Evolutionary conservation across 345 rosid genomes (phyloP), one percentile per base, ranked within the genome.

Genomic region (Orychophragmus violaceus): DNA sequence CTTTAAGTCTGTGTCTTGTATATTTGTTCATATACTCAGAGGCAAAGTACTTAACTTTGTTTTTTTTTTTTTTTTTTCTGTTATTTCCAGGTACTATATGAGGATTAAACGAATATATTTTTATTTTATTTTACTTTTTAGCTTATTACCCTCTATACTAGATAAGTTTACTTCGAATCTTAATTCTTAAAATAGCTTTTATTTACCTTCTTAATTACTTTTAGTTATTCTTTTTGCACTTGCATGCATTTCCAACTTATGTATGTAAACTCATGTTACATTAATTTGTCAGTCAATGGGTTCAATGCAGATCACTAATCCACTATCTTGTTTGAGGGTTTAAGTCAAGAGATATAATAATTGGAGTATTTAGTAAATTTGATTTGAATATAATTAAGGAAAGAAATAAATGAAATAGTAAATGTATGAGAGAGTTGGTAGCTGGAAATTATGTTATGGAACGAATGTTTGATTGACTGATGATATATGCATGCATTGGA

Each of bases 81-180:
- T 74, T 74, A 74, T 60, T 67, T 74, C 77, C 68, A 67, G 77
- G 74, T 67, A 61, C 77, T 67, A 67, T 74, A 71, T 68, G 53
- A 58, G 78, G 71, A 60, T n/a, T 78, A 64, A 17, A 21, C 9
- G 3, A n/a, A n/a, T 71, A 11, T 61, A 18, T 24, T 8, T 2
- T 6, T 3, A 19, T n/a, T 33, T 74, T 17, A 29, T 39, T 58
- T 36, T 12, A 8, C 18, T 4, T 62, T 61, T 13, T 54, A 1
- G 23, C 60, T 39, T 75, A n/a, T 64, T 64, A 48, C 59, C 58
- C 57, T 35, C n/a, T 17, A 19, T 24, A 5, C 18, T 11, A 23
- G 1, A 39, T n/a, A n/a, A n/a, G n/a, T n/a, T n/a, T n/a, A n/a
- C n/a, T n/a, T n/a, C n/a, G n/a, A n/a, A n/a, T 32, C 12, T 32